Conservation (phyloP, 768 basidiomycete genomes). For the Hericium alpestre region DNA sequence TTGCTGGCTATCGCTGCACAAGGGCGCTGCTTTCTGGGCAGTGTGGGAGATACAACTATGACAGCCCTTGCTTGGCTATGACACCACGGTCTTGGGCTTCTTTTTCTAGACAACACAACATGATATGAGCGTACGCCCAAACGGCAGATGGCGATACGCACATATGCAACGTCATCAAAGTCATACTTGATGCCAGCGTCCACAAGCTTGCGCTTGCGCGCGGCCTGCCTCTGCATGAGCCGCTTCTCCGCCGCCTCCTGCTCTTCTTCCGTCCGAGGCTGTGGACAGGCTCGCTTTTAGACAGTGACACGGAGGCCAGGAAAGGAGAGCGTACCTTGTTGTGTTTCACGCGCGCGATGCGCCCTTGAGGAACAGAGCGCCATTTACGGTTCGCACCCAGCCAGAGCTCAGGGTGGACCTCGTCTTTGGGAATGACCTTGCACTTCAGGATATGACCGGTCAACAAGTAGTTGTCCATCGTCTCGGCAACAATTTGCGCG, state of each 20-base stretch:
- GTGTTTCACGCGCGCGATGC: slow-evolving; percentile 60
- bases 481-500: slow-evolving; percentile 91
- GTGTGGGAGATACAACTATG: too few relatives aligned
- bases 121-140: not conserved
- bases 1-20: not conserved
- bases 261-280: slow-evolving; percentile 70
- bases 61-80: not conserved
- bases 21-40: too few relatives aligned
- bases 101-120: not conserved
- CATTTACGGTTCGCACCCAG: slow-evolving; percentile 94
- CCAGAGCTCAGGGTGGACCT: slow-evolving; percentile 92
- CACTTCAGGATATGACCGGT: slow-evolving; percentile 90
- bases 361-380: slow-evolving; percentile 62
- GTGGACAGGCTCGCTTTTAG: not conserved
- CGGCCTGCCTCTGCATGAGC: slow-evolving; percentile 65
- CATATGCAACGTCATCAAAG: slow-evolving; percentile 73
- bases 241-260: slow-evolving; percentile 54
- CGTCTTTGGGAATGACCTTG: slow-evolving; percentile 78
- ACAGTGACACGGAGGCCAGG: not conserved
- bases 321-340: slow-evolving; percentile 47
- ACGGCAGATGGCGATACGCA: slow-evolving; percentile 30
- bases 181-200: slow-evolving; percentile 83
- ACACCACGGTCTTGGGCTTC: not conserved
- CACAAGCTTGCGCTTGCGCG: slow-evolving; percentile 68
- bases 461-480: slow-evolving; percentile 97